phyloP scores from a whole-genome alignment of 352 stramenopile species.

The Phytopythium helicoides region DNA sequence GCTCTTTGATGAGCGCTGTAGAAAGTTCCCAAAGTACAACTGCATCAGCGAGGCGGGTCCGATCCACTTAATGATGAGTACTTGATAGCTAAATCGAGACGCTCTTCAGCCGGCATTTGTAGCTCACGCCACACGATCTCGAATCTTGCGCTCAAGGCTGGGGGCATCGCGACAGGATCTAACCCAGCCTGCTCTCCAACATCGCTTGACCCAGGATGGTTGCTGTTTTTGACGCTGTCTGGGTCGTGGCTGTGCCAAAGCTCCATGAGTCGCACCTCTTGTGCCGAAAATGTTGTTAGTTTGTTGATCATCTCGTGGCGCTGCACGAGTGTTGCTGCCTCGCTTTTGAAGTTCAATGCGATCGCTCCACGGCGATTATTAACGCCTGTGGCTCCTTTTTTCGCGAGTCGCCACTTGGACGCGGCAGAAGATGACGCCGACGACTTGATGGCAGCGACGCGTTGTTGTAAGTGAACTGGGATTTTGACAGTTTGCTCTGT shows the following conservation, averaged over 20 bases:
- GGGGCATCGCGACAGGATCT: conserved; percentile 62
- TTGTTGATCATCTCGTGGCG: conserved; percentile 44
- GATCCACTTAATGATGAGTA: conserved; percentile 62
- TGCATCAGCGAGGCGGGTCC: conserved; percentile 49
- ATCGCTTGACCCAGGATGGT: conserved; percentile 1
- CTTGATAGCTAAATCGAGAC: conserved; percentile 74
- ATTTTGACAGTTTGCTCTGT: conserved; percentile 43
- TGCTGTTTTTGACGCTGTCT: conserved; percentile 14
- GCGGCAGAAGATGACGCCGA: background rate
- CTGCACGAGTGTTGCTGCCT: conserved; percentile 25
- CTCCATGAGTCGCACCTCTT: conserved; percentile 64
- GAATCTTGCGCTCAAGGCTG: conserved; percentile 58
- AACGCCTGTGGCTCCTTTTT: conserved; percentile 37
- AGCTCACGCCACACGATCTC: conserved; percentile 71
- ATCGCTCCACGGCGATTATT: conserved; percentile 42
- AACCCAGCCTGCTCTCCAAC: conserved; percentile 12
- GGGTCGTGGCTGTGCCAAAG: conserved; percentile 56
- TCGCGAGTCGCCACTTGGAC: conserved; percentile 44
- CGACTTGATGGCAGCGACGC: background rate
- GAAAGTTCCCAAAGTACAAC: conserved; percentile 62
- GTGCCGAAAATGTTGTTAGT: conserved; percentile 43
- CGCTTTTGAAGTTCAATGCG: conserved; percentile 40
- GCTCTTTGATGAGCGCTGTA: conserved; percentile 46
- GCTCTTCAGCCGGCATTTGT: conserved; percentile 48
- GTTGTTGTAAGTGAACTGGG: conserved; percentile 19